phyloP scores from a whole-genome alignment of 2,329 filamentous ascomycete genomes.

The Lachnellula occidentalis region DNA sequence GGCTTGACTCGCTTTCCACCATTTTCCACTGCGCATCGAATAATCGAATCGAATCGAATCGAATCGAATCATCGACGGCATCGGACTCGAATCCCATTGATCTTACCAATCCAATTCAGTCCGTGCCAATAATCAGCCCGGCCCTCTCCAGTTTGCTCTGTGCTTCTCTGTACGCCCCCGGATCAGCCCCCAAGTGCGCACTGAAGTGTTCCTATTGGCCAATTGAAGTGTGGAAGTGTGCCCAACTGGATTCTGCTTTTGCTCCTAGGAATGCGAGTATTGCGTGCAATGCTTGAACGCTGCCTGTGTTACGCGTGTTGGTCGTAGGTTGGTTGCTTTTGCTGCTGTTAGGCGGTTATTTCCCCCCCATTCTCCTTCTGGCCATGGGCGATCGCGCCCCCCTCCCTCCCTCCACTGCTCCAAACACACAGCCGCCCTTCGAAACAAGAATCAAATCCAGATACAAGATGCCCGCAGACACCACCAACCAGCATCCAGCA shows the following conservation, averaged over 20 bases:
- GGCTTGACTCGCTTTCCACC: neutral
- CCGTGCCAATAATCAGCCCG: neutral
- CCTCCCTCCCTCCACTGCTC: neutral
- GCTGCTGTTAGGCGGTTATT: neutral
- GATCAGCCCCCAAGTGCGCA: neutral
- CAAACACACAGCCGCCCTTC: neutral
- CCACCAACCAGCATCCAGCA: neutral
- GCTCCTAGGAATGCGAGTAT: too few species aligned
- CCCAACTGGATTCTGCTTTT: too few species aligned
- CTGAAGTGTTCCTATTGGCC: neutral
- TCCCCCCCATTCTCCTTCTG: neutral
- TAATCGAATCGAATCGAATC: neutral
- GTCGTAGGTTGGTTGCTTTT: too few species aligned
- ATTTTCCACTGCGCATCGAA: neutral
- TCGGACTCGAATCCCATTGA: neutral
- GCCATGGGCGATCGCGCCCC: neutral
- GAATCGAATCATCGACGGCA: neutral
- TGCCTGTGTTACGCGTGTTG: too few species aligned
- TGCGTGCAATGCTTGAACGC: too few species aligned
- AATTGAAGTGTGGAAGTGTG: neutral
- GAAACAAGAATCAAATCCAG: neutral
- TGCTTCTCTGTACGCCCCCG: neutral
- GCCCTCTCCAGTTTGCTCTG: neutral
- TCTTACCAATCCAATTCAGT: neutral
- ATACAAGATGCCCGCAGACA: neutral